Conservation (phyloP, 371 early-diverging fungal genomes). For the Batkoa obscura region DNA sequence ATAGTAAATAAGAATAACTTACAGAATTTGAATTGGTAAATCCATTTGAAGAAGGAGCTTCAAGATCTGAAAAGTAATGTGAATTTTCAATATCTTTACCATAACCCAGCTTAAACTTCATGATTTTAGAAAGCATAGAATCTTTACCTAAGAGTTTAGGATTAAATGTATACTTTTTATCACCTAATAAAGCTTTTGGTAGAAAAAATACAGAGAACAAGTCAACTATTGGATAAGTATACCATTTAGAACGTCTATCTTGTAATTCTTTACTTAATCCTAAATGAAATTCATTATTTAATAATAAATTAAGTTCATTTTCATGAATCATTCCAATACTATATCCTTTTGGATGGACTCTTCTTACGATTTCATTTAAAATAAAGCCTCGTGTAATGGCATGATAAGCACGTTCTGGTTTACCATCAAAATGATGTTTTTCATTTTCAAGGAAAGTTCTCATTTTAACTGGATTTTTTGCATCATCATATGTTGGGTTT, state of each 20-base stretch:
- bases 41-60: neutral
- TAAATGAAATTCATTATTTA: slow-evolving; percentile 28
- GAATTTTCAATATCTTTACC: neutral
- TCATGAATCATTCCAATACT: slow-evolving; percentile 33
- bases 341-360: slow-evolving; percentile 27
- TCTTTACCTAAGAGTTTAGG: neutral
- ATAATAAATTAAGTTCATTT: slow-evolving; percentile 21
- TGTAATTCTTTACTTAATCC: neutral
- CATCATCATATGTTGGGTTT: slow-evolving; percentile 12
- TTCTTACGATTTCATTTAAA: slow-evolving; percentile 42
- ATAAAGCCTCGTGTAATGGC: slow-evolving; percentile 46
- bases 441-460: slow-evolving; percentile 29
- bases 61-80: neutral
- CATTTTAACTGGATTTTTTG: slow-evolving; percentile 11
- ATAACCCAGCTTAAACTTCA: neutral
- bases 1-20: neutral
- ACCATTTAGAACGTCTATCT: neutral
- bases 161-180: neutral
- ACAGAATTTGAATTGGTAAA: neutral
- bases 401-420: slow-evolving; percentile 31
- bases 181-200: neutral
- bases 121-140: neutral
- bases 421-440: slow-evolving; percentile 38
- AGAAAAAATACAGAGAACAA: neutral
- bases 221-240: neutral